Evolutionary conservation across 331 rosid genomes (phyloP), one percentile per base, ranked within the genome.

Genomic region (Dryas integrifolia): DNA sequence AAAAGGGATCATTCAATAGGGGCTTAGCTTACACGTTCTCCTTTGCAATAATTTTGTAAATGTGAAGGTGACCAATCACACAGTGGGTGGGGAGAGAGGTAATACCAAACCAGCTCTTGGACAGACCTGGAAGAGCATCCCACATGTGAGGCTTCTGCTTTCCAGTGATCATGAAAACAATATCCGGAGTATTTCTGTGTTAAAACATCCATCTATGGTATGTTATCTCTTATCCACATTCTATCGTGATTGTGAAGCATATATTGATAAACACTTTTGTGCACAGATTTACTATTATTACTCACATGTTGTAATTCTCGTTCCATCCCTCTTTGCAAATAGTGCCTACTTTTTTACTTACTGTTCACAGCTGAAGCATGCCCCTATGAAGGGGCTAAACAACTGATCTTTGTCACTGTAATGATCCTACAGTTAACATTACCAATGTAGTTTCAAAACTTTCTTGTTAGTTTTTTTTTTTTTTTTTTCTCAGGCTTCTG

Each of bases 61-160:
- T 83, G 64, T 83, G 88, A 69, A 93, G 98, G 96, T 90, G 79
- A 88, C 90, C 35, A 93, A 90, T 86, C 97, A 93, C 85, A 82
- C 90, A 50, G 97, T 93, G 82, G 91, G 90, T 38, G 97, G 96
- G 63, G 98, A 87, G 39, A 86, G 86, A 30, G 94, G 97, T 72
- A 56, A 76, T 68, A 76, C 92, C 53, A 93, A 93, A 79, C 94
- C 98, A 21, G 96, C 98, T 79, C 94, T 93, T 21, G 97, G 98
- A 76, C 92, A 93, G 86, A 89, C 88, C 74, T 93, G 97, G 98
- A 93, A 93, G 84, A 87, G 88, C 72, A 80, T 93, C 41, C 90
- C 97, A 67, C 96, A 89, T 70, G 85, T 86, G 49, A 83, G 97
- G 68, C 86, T 90, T 77, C 68, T 80, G 56, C 89, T 90, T 75